Conservation (phyloP, 2,329 filamentous ascomycete genomes). For the Scedosporium dehoogii region DNA sequence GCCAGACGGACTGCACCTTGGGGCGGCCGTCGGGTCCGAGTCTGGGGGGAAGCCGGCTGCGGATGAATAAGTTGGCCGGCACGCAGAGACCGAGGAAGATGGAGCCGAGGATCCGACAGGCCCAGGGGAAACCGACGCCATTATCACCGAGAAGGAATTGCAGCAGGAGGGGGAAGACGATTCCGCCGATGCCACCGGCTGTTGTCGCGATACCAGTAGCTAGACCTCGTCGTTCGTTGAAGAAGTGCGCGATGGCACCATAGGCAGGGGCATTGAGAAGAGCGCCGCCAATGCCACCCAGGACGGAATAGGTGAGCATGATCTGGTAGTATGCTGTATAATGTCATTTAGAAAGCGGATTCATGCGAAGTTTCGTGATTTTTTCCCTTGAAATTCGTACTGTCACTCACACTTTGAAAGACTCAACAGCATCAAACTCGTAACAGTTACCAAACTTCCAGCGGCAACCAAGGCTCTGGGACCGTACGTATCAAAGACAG, state of each 20-base stretch:
- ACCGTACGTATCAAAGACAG: conserved; percentile 69
- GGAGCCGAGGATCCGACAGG: conserved; percentile 38
- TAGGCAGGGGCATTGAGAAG: conserved; percentile 71
- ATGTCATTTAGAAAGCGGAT: too few species aligned
- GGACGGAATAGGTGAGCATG: conserved; percentile 63
- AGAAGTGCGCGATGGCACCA: conserved; percentile 69
- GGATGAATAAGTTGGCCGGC: conserved; percentile 36
- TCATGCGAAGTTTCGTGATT: too few species aligned
- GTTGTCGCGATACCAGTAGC: conserved; percentile 68
- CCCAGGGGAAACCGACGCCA: conserved; percentile 38
- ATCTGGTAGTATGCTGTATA: conserved; percentile 63
- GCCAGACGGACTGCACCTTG: conserved; percentile 31
- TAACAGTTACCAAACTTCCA: conserved; percentile 52
- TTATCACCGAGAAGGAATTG: conserved; percentile 32
- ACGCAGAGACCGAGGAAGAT: conserved; percentile 36
- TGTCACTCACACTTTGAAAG: conserved; percentile 43
- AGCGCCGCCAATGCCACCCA: conserved; percentile 59
- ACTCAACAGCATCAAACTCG: conserved; percentile 57
- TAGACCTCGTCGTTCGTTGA: conserved; percentile 59
- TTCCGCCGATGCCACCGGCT: conserved; percentile 58
- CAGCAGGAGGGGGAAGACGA: conserved; percentile 46
- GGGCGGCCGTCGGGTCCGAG: conserved; percentile 11
- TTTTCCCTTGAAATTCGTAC: too few species aligned
- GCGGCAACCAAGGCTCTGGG: conserved; percentile 55
- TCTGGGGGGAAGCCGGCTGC: conserved; percentile 43